phyloP scores from a whole-genome alignment of 768 basidiomycete species.

The Sporobolomyces roseus region DNA sequence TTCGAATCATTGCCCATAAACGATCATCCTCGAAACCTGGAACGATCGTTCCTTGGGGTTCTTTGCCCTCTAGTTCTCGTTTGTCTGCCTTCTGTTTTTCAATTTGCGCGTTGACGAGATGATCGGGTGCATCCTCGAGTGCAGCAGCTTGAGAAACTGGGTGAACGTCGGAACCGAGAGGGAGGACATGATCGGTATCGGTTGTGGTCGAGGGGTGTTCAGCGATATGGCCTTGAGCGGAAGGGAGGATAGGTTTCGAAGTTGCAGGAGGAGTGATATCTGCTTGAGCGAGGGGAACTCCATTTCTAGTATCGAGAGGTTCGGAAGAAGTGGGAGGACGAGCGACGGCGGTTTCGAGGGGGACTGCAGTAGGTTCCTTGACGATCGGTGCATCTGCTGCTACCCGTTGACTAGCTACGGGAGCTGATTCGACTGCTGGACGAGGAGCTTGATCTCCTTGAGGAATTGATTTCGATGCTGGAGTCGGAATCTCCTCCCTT shows the following conservation, averaged over 20 bases:
- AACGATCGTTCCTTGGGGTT: slow-evolving; percentile 47
- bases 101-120: slow-evolving; percentile 47
- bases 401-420: slow-evolving; percentile 9
- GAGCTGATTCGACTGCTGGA: slow-evolving; percentile 23
- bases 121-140: slow-evolving; percentile 45
- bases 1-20: slow-evolving; percentile 49
- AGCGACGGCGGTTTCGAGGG: slow-evolving; percentile 15
- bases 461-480: slow-evolving; percentile 7
- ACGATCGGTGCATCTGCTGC: not conserved
- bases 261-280: slow-evolving; percentile 13
- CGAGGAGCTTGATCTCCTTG: slow-evolving; percentile 21
- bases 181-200: slow-evolving; percentile 44
- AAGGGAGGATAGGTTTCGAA: slow-evolving; percentile 27
- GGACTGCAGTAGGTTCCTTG: slow-evolving; percentile 3
- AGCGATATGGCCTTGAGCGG: slow-evolving; percentile 31
- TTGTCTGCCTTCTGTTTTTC: slow-evolving; percentile 51
- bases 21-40: slow-evolving; percentile 51
- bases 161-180: slow-evolving; percentile 47
- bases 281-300: slow-evolving; percentile 2
- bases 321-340: slow-evolving; percentile 2
- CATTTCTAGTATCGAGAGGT: not conserved
- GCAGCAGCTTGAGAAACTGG: slow-evolving; percentile 48
- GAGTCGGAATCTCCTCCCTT: not conserved
- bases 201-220: slow-evolving; percentile 28
- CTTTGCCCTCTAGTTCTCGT: slow-evolving; percentile 43